These are phyloP conservation scores for Rhodomyrtus psidioides DNA, from an alignment of 441 rosid species.

Conservation along the genomic window DNA sequence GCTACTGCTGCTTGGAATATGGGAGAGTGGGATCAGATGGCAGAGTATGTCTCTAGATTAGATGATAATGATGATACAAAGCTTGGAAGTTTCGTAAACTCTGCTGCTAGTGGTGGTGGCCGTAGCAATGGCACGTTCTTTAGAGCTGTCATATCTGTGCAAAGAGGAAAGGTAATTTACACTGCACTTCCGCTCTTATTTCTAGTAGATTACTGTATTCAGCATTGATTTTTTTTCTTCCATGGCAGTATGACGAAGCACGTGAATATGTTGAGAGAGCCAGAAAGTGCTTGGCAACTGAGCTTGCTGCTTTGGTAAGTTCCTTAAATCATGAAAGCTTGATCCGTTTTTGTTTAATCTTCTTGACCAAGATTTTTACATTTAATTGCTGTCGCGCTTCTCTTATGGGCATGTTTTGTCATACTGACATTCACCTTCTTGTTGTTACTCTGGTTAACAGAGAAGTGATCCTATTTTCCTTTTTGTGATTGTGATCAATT, in stretches of 20 bases:
- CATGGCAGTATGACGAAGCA: slow-evolving; percentile 80
- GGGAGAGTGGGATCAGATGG: slow-evolving; percentile 99
- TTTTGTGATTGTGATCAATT: not conserved
- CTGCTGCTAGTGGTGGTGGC: slow-evolving; percentile 91
- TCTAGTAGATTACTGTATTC: not conserved
- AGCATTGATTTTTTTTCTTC: not conserved
- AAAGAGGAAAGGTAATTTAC: slow-evolving; percentile 59
- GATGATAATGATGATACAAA: slow-evolving; percentile 98
- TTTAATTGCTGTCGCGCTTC: not conserved
- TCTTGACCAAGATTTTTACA: not conserved
- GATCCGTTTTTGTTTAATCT: not conserved
- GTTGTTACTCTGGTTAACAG: not conserved
- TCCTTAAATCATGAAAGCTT: not conserved
- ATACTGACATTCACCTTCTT: not conserved
- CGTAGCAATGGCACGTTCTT: slow-evolving; percentile 96
- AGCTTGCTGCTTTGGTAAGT: slow-evolving; percentile 98
- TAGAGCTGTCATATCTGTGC: slow-evolving; percentile 93
- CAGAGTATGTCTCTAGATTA: slow-evolving; percentile 90
- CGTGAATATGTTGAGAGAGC: slow-evolving; percentile 96
- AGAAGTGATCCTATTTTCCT: not conserved
- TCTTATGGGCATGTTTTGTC: not conserved
- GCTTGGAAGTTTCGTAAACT: slow-evolving; percentile 80
- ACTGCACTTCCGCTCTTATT: not conserved
- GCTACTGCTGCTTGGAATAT: slow-evolving; percentile 99
- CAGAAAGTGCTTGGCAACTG: slow-evolving; percentile 96